Conservation (phyloP, 1,284 basidiomycete species). For the Binderoboletus segoi region DNA sequence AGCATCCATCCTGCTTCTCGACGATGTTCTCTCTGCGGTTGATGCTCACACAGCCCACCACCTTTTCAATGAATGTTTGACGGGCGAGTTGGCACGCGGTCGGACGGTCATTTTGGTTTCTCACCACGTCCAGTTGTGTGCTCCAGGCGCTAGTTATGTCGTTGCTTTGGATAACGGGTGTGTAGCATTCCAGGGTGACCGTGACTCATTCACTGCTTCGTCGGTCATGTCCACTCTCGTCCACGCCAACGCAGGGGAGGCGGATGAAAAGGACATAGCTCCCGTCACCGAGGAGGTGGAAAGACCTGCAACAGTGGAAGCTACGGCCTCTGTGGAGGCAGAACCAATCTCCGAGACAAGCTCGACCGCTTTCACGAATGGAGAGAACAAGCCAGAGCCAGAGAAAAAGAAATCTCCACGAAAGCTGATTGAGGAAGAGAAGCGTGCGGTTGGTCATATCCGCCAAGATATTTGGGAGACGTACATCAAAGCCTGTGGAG, state of each 20-base stretch:
- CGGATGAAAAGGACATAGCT: conserved; percentile 32
- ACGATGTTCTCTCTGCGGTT: conserved; percentile 84
- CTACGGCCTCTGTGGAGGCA: conserved; percentile 16
- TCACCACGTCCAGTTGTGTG: conserved; percentile 84
- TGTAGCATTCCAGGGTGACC: conserved; percentile 73
- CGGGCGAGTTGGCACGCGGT: conserved; percentile 79
- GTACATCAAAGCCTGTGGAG: conserved; percentile 77
- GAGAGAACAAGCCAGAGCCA: conserved; percentile 36
- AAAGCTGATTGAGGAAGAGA: conserved; percentile 91
- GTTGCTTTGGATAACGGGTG: conserved; percentile 87
- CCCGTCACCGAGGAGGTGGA: conserved; percentile 16
- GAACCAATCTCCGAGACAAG: conserved; percentile 50
- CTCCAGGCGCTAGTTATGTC: conserved; percentile 69
- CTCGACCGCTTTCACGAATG: conserved; percentile 44
- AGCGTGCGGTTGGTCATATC: conserved; percentile 84
- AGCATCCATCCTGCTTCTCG: conserved; percentile 82
- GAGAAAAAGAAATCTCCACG: conserved; percentile 72
- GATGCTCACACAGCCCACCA: conserved; percentile 90
- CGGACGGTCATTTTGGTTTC: conserved; percentile 88
- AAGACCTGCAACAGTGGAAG: conserved; percentile 9
- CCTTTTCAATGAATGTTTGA: conserved; percentile 80
- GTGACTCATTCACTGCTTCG: conserved; percentile 68
- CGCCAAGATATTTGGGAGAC: conserved; percentile 77
- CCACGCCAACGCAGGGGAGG: conserved; percentile 53
- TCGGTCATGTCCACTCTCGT: conserved; percentile 69